Conservation (phyloP, 1,139 yeast genomes). For the Zygotorulaspora mrakii region DNA sequence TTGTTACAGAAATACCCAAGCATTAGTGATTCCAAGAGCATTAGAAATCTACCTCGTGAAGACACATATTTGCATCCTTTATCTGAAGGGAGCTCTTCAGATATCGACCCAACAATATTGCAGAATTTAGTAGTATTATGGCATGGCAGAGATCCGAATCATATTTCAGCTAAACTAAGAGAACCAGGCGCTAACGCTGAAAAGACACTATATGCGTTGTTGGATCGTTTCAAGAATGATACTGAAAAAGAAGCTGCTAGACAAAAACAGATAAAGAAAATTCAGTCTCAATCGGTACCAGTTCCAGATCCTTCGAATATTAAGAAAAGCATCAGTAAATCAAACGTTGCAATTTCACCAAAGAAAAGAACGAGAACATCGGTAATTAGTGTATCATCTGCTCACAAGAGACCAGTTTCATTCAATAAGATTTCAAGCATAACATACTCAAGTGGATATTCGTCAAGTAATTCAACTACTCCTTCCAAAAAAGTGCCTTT, state of each 20-base stretch:
- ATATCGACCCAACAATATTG: constrained; percentile 60
- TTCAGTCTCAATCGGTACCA: constrained; percentile 11
- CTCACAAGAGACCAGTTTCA: constrained; percentile 55
- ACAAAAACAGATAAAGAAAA: constrained; percentile 28
- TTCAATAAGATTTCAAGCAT: constrained; percentile 41
- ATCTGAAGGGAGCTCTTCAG: constrained; percentile 39
- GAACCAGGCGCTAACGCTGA: constrained; percentile 62
- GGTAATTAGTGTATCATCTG: constrained; percentile 51
- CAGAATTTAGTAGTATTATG: constrained; percentile 68
- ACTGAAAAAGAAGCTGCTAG: constrained; percentile 33
- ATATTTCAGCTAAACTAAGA: constrained; percentile 52
- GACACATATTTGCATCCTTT: constrained; percentile 56
- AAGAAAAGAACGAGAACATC: constrained; percentile 46
- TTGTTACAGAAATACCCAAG: constrained; percentile 57
- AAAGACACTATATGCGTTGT: constrained; percentile 68
- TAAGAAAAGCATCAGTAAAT: constrained; percentile 6
- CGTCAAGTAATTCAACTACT: too few relatives aligned
- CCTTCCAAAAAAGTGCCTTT: constrained; percentile 29
- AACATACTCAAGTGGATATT: constrained; percentile 13
- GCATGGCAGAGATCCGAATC: constrained; percentile 63
- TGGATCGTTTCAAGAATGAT: constrained; percentile 42
- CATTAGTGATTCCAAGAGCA: constrained; percentile 39
- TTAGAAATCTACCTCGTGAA: constrained; percentile 59
- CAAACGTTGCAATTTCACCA: constrained; percentile 16
- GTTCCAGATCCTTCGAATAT: constrained; percentile 9